Base-by-base conservation (phyloP, 2,329 filamentous ascomycete genomes). In the Trichoderma afroharzianum region DNA sequence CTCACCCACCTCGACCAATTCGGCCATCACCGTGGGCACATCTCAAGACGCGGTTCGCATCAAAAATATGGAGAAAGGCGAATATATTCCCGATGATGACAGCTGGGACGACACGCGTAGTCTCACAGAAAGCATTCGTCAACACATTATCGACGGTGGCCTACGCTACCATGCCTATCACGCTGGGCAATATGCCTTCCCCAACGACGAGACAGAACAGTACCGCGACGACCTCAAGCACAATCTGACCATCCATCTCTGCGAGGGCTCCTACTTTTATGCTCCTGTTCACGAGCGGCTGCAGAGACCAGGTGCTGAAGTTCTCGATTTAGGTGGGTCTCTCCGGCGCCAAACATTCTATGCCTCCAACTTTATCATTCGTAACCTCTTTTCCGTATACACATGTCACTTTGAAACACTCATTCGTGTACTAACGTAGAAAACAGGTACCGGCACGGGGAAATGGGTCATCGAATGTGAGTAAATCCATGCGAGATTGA, bases 391-490 rank as follows among this genome's bases (percentile, higher is more conserved):
- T 33, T 50, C 14, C 6, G 11, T 9, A 24, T 43, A 21, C 15
- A 21, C 21, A 18, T 32, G 24, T 4, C 24, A 24, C 28, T 32
- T 53, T 33, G 5, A 2, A n/a, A n/a, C 14, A 18, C 11, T 30
- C 8, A 8, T 26, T 33, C 30, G 9, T 30, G 53, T 61, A 36
- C 58, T 73, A 70, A 74, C 59, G 12, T 59, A n/a, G 24, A 9
- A 33, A 53, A 58, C 68, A 85, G 84, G 84, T 24, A 87, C 85
- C 6, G 85, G 85, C 12, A 87, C 85, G 11, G 85, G 85, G 3
- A 83, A 83, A 71, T 87, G 85, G 85, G 83, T 82, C 58, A 81
- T 86, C 59, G 83, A 87, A 73, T 76, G 85, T 86, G 77, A 81
- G 85, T 81, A 6, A 6, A 28, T 21, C 18, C 15, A 18, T 2